These are phyloP conservation scores for Yamadazyma kanchanaburiensis DNA, from an alignment of 1,139 yeast species.

Conservation along the genomic window DNA sequence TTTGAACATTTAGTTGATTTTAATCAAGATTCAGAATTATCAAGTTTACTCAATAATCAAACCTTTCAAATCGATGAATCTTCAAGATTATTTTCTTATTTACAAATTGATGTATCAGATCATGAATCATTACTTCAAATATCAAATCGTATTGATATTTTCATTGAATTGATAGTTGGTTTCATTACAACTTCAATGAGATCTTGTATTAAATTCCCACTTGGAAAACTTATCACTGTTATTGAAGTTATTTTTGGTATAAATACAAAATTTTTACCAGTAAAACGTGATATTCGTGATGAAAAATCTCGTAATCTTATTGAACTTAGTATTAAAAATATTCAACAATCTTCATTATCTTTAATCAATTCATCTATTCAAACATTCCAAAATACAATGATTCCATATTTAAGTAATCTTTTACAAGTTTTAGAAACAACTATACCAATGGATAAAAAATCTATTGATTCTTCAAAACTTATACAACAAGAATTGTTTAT, in stretches of 20 bases:
- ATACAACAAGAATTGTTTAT: conserved; percentile 30
- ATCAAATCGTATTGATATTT: conserved; percentile 44
- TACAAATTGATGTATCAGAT: conserved; percentile 56
- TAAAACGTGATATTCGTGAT: conserved; percentile 57
- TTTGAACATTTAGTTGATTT: conserved; percentile 58
- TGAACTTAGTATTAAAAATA: conserved; percentile 33
- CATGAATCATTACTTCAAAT: conserved; percentile 50
- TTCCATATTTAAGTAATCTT: conserved; percentile 48
- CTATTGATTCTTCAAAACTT: conserved; percentile 28
- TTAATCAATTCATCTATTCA: conserved; percentile 37
- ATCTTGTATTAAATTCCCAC: conserved; percentile 50
- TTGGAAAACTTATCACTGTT: conserved; percentile 49
- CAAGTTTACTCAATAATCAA: conserved; percentile 16
- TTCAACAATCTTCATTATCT: conserved; percentile 43
- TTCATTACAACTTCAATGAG: conserved; percentile 46
- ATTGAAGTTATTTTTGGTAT: conserved; percentile 52
- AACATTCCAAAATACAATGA: conserved; percentile 40
- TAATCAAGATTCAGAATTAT: conserved; percentile 49
- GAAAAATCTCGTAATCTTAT: conserved; percentile 42
- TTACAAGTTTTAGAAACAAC: conserved; percentile 52
- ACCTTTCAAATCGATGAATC: conserved; percentile 4
- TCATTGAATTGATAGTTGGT: conserved; percentile 43
- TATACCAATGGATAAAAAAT: conserved; percentile 46
- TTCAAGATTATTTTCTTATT: conserved; percentile 32
- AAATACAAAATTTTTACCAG: conserved; percentile 50